Percentiles rank a stretch among this genome's conserved stretches.
Evolutionary conservation across 2,329 filamentous ascomycete genomes (phyloP).

Genomic region (Alternaria arbusti): DNA sequence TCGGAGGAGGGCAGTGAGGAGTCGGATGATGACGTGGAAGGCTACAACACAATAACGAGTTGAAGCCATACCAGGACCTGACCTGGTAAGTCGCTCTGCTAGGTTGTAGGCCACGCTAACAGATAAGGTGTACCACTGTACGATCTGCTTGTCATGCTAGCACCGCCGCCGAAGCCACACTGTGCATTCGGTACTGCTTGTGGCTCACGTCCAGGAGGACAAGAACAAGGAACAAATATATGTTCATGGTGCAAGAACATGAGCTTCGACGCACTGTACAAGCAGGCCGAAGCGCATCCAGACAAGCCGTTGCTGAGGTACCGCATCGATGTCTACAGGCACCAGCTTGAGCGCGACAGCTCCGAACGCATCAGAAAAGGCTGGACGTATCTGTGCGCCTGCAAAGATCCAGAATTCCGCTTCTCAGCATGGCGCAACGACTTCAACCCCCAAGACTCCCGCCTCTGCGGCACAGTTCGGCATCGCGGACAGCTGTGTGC

Average conservation of each 20-base stretch:
- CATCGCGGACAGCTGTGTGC: slow-evolving; percentile 30
- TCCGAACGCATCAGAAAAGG: slow-evolving; percentile 27
- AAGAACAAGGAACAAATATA: slow-evolving; percentile 26
- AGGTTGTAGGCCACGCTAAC: slow-evolving; percentile 6
- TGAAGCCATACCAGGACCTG: slow-evolving; percentile 2
- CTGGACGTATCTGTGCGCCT: slow-evolving; percentile 29
- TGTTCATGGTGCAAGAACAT: slow-evolving; percentile 35
- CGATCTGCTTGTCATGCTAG: slow-evolving; percentile 18
- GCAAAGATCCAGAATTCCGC: slow-evolving; percentile 29
- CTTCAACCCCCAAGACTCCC: slow-evolving; percentile 29
- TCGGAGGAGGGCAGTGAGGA: slow-evolving; percentile 21
- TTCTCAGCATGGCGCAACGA: slow-evolving; percentile 23
- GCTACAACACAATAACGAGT: slow-evolving; percentile 23
- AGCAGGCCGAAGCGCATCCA: slow-evolving; percentile 16
- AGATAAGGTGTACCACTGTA: background rate
- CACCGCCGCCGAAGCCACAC: slow-evolving; percentile 25
- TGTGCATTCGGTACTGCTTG: slow-evolving; percentile 33
- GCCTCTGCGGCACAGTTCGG: slow-evolving; percentile 26
- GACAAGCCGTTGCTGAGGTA: slow-evolving; percentile 17
- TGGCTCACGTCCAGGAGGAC: slow-evolving; percentile 22
- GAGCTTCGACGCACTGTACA: slow-evolving; percentile 29
- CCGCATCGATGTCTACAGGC: slow-evolving; percentile 24
- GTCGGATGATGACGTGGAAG: slow-evolving; percentile 33
- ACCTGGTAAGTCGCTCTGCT: background rate
- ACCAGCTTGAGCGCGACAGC: slow-evolving; percentile 26